Evolutionary conservation across 2,329 filamentous ascomycete genomes (phyloP).

Genomic region (Pseudogymnoascus sp.): DNA sequence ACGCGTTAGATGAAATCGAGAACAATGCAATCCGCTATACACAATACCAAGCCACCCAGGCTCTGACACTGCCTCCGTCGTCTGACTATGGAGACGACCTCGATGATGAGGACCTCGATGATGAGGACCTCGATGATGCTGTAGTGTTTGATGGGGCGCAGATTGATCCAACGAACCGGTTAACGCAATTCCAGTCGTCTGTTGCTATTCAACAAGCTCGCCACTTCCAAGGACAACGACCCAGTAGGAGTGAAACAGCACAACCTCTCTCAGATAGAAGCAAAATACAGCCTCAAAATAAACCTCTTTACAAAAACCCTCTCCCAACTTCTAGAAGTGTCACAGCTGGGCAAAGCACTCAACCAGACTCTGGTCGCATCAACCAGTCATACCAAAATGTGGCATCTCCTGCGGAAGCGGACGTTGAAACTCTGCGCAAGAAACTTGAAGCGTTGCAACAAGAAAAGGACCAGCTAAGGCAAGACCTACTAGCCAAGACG

Average conservation of each 20-base stretch:
- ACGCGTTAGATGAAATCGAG: constrained; percentile 54
- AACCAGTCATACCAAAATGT: constrained; percentile 10
- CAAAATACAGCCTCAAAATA: neutral
- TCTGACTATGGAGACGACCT: constrained; percentile 33
- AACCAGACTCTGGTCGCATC: neutral
- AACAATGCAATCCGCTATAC: constrained; percentile 55
- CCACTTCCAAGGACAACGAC: constrained; percentile 9
- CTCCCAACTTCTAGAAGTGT: neutral
- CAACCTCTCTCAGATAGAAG: constrained; percentile 6
- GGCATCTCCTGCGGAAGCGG: neutral
- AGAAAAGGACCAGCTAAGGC: constrained; percentile 46
- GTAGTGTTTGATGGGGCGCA: constrained; percentile 37
- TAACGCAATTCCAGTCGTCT: constrained; percentile 2
- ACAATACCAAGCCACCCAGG: constrained; percentile 22
- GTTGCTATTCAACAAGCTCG: neutral
- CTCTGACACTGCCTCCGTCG: constrained; percentile 21
- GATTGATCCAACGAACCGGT: constrained; percentile 1
- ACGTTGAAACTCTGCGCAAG: constrained; percentile 1
- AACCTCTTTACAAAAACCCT: neutral
- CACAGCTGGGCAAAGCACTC: neutral
- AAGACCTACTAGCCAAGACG: constrained; percentile 52
- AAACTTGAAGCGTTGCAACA: constrained; percentile 33
- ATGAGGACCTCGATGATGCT: constrained; percentile 47
- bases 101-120: constrained; percentile 39
- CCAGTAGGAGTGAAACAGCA: neutral